Evolutionary conservation across 441 rosid genomes (phyloP).

Genomic region (Erodium trifolium): DNA sequence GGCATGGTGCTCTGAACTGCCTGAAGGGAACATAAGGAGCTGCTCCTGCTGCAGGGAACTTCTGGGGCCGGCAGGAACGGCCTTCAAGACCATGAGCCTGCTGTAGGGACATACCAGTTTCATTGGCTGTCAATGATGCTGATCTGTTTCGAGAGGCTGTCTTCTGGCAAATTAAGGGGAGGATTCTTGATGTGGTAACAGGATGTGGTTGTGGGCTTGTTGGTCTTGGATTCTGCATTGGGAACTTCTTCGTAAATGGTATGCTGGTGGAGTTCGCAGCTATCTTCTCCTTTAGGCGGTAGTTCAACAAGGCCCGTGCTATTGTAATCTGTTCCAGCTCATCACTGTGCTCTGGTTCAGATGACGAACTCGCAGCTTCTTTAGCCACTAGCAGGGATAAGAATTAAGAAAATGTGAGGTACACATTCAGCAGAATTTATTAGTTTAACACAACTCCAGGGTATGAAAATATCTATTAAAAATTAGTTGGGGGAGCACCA

Average conservation of each 20-base stretch:
- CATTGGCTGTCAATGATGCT: constrained; percentile 24
- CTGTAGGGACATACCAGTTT: constrained; percentile 20
- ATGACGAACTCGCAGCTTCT: constrained; percentile 67
- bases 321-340: constrained; percentile 88
- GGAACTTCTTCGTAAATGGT: constrained; percentile 60
- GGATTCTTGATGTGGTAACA: constrained; percentile 71
- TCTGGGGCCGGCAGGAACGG: constrained; percentile 39
- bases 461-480: background rate
- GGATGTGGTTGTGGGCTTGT: constrained; percentile 71
- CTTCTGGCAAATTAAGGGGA: constrained; percentile 72
- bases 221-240: constrained; percentile 57
- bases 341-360: constrained; percentile 69
- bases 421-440: background rate
- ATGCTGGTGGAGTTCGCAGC: constrained; percentile 47
- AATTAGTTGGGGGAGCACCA: background rate
- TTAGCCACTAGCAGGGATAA: constrained; percentile 65
- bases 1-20: constrained; percentile 51
- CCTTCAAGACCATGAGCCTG: constrained; percentile 37
- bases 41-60: constrained; percentile 68
- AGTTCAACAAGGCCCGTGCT: constrained; percentile 68
- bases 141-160: constrained; percentile 50
- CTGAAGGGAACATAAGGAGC: constrained; percentile 74
- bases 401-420: constrained; percentile 7
- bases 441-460: too few relatives aligned
- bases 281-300: constrained; percentile 67